phyloP scores from a whole-genome alignment of 2,329 filamentous ascomycete species.

The Pseudopyricularia javanii region DNA sequence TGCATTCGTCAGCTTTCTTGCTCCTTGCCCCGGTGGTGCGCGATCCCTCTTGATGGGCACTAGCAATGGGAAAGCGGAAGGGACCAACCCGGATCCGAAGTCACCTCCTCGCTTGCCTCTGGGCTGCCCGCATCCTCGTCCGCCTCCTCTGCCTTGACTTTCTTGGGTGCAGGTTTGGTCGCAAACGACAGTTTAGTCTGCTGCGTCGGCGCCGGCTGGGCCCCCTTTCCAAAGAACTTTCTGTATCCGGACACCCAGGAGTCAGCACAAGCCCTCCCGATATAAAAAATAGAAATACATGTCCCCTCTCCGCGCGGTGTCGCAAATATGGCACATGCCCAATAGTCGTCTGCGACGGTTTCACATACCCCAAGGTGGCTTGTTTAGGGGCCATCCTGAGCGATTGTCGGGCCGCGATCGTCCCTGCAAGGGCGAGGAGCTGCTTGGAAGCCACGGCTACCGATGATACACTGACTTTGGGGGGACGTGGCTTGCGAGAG shows the following conservation, averaged over 20 bases:
- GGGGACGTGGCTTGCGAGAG: background rate
- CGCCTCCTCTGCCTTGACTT: constrained; percentile 1
- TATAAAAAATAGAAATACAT: no score
- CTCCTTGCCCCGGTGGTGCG: background rate
- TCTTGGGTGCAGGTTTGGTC: constrained; percentile 29
- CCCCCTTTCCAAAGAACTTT: constrained; percentile 70
- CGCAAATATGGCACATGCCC: constrained; percentile 43
- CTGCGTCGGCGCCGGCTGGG: constrained; percentile 47
- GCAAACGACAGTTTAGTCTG: constrained; percentile 73
- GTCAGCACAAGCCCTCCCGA: constrained; percentile 1
- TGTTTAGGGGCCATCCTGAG: constrained; percentile 46
- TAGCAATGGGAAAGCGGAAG: background rate
- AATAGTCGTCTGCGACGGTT: constrained; percentile 59
- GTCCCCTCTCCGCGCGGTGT: background rate
- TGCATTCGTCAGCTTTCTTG: background rate
- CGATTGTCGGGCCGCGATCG: constrained; percentile 7
- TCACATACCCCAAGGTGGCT: constrained; percentile 80
- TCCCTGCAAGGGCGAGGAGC: constrained; percentile 9
- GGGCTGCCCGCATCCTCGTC: background rate
- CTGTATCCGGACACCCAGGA: constrained; percentile 30
- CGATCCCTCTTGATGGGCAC: background rate
- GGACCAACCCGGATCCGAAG: constrained; percentile 23
- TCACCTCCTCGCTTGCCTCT: constrained; percentile 22
- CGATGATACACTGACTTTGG: background rate
- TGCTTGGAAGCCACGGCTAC: constrained; percentile 8